Percentiles rank a stretch among this genome's conserved stretches.
These are phyloP conservation scores for Phenoliferia sp. DNA, from an alignment of 1,284 basidiomycete species.

Conservation along the genomic window DNA sequence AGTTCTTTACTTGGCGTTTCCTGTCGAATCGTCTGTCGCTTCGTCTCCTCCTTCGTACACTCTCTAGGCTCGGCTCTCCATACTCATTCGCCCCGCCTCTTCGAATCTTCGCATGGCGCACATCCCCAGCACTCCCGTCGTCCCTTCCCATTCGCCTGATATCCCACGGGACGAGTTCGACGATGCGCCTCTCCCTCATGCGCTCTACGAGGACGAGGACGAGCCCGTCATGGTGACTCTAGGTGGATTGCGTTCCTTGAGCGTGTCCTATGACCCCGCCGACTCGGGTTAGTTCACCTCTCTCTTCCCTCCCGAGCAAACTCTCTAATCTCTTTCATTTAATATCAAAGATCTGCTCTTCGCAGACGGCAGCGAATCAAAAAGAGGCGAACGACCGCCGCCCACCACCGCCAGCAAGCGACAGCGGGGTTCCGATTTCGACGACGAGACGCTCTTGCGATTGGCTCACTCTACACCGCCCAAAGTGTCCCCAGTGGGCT, in stretches of 20 bases:
- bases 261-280: background rate
- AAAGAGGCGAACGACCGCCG: background rate
- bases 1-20: too few species aligned
- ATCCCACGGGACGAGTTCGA: too few species aligned
- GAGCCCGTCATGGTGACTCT: background rate
- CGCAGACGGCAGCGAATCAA: background rate
- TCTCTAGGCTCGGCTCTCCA: too few species aligned
- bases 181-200: too few species aligned
- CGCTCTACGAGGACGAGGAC: slow-evolving; percentile 23
- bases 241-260: background rate
- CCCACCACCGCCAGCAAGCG: background rate
- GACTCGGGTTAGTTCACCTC: background rate
- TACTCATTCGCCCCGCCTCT: too few species aligned
- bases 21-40: too few species aligned
- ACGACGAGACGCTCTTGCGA: background rate
- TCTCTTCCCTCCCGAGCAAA: background rate
- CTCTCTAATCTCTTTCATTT: background rate
- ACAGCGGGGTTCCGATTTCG: background rate
- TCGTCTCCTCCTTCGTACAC: too few species aligned
- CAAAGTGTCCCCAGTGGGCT: background rate
- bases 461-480: background rate
- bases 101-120: too few species aligned
- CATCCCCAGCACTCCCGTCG: too few species aligned
- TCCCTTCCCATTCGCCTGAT: too few species aligned
- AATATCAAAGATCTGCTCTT: background rate